Conservation (phyloP, 1,139 yeast genomes). For the Zygosaccharomyces sapae region DNA sequence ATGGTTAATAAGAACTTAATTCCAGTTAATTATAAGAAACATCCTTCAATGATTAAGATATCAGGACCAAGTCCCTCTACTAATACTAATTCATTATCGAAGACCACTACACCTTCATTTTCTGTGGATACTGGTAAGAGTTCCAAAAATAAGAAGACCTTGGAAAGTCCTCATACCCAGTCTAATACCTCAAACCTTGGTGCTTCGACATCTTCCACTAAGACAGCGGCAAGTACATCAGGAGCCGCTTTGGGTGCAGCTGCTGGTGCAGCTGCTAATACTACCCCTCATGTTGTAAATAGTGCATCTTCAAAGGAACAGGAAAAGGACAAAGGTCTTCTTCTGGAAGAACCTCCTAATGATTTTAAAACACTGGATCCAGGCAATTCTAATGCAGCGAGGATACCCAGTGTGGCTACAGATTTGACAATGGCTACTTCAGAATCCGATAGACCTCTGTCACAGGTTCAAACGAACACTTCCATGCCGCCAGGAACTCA, state of each 20-base stretch:
- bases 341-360: background rate
- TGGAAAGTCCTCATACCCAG: conserved; percentile 30
- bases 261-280: background rate
- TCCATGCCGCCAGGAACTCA: conserved; percentile 40
- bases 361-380: conserved; percentile 31
- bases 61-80: conserved; percentile 12
- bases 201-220: conserved; percentile 5
- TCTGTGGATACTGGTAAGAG: conserved; percentile 34
- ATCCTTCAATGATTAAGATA: conserved; percentile 54
- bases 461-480: conserved; percentile 34
- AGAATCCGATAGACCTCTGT: conserved; percentile 32
- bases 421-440: conserved; percentile 25
- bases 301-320: background rate
- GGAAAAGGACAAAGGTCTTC: background rate
- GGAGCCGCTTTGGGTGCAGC: conserved; percentile 6
- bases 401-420: conserved; percentile 29
- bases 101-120: conserved; percentile 19
- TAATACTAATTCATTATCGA: conserved; percentile 18
- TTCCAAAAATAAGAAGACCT: conserved; percentile 32
- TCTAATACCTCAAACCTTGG: conserved; percentile 2
- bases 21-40: conserved; percentile 75
- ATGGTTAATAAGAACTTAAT: conserved; percentile 40
- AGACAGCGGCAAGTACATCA: conserved; percentile 6
- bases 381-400: conserved; percentile 19
- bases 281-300: background rate